Percentiles rank a stretch among this genome's conserved stretches.
Evolutionary conservation across 768 basidiomycete genomes (phyloP).

Genomic region (Melanogaster broomeanus): DNA sequence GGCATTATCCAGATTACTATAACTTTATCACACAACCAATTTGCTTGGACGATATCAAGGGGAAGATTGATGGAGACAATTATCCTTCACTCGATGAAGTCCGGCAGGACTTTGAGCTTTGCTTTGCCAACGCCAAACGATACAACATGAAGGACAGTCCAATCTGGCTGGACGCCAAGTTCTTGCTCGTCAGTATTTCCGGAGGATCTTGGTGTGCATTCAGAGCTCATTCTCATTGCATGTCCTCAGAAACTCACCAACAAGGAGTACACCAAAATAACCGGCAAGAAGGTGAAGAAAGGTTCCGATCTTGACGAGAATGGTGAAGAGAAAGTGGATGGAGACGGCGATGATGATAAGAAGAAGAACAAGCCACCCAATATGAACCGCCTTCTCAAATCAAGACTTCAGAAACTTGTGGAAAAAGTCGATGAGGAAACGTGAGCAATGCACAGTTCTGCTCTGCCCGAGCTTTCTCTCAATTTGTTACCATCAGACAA

Average conservation of each 20-base stretch:
- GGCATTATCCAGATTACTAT: constrained; percentile 88
- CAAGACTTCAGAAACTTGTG: constrained; percentile 69
- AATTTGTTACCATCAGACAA: constrained; percentile 45
- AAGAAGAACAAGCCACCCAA: constrained; percentile 57
- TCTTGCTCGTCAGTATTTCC: constrained; percentile 60
- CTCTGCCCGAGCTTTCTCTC: not conserved
- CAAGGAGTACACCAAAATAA: constrained; percentile 48
- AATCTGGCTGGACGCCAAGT: constrained; percentile 83
- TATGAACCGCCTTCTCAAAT: constrained; percentile 66
- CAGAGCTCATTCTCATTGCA: constrained; percentile 1
- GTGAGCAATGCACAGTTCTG: constrained; percentile 42
- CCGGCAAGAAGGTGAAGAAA: constrained; percentile 42
- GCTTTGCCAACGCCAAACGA: constrained; percentile 78
- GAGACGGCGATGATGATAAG: constrained; percentile 47
- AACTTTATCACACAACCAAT: constrained; percentile 76
- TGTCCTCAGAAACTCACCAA: constrained; percentile 45
- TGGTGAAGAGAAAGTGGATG: constrained; percentile 42
- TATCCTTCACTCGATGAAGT: constrained; percentile 70
- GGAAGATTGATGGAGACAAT: constrained; percentile 57
- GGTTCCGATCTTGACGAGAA: constrained; percentile 40
- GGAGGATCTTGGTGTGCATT: not conserved
- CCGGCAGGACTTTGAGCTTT: constrained; percentile 71
- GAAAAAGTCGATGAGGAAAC: constrained; percentile 65
- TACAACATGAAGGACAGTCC: constrained; percentile 81
- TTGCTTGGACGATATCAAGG: constrained; percentile 87